These are phyloP conservation scores for Eimeria falciformis DNA, from an alignment of 169 alveolate genomes.

Conservation along the genomic window DNA sequence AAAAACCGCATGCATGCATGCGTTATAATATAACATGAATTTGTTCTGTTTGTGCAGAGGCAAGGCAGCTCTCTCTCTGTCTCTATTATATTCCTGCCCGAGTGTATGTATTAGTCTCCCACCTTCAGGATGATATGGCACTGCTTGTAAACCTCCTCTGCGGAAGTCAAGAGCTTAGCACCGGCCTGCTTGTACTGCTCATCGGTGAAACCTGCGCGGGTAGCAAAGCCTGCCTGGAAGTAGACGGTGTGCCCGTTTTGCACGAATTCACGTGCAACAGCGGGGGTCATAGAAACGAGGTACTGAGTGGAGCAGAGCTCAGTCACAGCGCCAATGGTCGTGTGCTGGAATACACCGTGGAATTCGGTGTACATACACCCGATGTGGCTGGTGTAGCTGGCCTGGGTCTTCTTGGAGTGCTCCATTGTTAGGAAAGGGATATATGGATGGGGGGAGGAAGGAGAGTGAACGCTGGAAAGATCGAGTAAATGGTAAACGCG, in stretches of 20 bases:
- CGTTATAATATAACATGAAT: background rate
- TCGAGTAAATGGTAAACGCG: no score
- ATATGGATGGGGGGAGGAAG: background rate
- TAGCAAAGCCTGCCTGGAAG: slow-evolving; percentile 64
- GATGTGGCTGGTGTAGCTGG: slow-evolving; percentile 16
- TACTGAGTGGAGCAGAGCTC: background rate
- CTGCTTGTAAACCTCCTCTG: slow-evolving; percentile 24
- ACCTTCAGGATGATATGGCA: slow-evolving; percentile 54
- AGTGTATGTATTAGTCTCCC: background rate
- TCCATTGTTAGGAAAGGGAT: background rate
- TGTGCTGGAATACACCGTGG: background rate
- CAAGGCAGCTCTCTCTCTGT: background rate
- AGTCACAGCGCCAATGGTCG: slow-evolving; percentile 1
- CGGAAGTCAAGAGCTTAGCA: background rate
- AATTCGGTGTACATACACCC: background rate
- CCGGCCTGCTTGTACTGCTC: slow-evolving; percentile 37
- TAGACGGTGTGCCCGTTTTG: slow-evolving; percentile 54
- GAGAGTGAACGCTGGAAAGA: background rate
- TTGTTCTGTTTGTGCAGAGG: background rate
- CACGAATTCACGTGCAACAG: slow-evolving; percentile 32
- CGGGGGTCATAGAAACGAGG: slow-evolving; percentile 73
- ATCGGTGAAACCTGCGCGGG: slow-evolving; percentile 67
- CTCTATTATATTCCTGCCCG: background rate
- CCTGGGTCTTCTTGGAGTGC: background rate
- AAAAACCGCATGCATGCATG: background rate